Conservation (phyloP, 371 early-diverging fungal genomes). For the Gilbertella persicaria region DNA sequence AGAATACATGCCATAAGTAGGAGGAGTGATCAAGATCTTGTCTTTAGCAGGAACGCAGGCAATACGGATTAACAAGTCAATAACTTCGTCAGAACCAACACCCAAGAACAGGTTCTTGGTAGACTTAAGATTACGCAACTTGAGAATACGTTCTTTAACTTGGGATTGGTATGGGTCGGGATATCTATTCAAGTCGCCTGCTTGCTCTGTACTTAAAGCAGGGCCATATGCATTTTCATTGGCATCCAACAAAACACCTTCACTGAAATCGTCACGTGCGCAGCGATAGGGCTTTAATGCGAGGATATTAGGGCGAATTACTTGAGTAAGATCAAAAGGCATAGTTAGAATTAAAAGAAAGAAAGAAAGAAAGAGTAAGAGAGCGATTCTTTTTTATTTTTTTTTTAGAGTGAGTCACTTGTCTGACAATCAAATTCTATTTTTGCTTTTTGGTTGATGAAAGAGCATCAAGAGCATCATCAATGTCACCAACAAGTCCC, state of each 20-base stretch:
- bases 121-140: conserved; percentile 67
- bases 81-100: conserved; percentile 95
- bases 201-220: conserved; percentile 35
- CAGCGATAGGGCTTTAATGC: conserved; percentile 92
- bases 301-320: conserved; percentile 94
- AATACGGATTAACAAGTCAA: conserved; percentile 90
- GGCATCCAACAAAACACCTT: conserved; percentile 94
- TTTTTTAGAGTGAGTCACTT: too few relatives aligned
- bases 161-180: conserved; percentile 91
- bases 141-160: conserved; percentile 77
- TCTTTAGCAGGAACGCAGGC: conserved; percentile 91
- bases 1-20: conserved; percentile 98
- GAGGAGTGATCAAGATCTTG: conserved; percentile 92
- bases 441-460: conserved; percentile 5
- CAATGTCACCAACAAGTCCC: conserved; percentile 23
- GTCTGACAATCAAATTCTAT: too few relatives aligned
- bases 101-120: conserved; percentile 86
- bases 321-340: conserved; percentile 68
- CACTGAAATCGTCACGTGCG: conserved; percentile 94
- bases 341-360: conserved; percentile 9
- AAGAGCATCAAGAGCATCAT: conserved; percentile 15
- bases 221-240: conserved; percentile 97
- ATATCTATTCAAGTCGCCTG: conserved; percentile 83
- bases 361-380: conserved; percentile 1
- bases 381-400: conserved; percentile 18